These are phyloP conservation scores for Saturnispora sanitii DNA, from an alignment of 805 yeast species.

Conservation along the genomic window DNA sequence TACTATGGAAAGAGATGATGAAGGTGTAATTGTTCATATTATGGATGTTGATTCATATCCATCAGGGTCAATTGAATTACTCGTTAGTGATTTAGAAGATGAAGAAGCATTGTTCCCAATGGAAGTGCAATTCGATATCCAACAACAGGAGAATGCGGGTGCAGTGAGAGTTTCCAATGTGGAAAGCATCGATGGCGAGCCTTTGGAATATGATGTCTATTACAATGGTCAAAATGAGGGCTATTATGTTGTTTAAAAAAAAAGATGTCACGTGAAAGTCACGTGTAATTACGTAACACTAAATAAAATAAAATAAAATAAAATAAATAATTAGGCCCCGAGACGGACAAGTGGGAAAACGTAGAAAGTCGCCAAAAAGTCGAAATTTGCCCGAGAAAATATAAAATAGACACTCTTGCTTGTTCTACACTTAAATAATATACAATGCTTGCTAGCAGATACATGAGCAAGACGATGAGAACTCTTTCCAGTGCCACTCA, in stretches of 20 bases:
- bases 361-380: background rate
- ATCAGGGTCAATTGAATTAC: slow-evolving; percentile 70
- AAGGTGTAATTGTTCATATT: slow-evolving; percentile 61
- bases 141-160: slow-evolving; percentile 20
- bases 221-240: slow-evolving; percentile 49
- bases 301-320: background rate
- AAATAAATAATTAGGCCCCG: background rate
- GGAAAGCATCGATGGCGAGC: slow-evolving; percentile 35
- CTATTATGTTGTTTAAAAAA: slow-evolving; percentile 37
- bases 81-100: slow-evolving; percentile 52
- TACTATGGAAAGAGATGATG: slow-evolving; percentile 49
- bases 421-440: background rate
- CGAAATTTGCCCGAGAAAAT: background rate
- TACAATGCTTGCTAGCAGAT: slow-evolving; percentile 22
- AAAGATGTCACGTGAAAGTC: background rate
- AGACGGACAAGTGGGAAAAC: background rate
- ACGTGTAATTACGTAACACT: background rate
- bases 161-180: slow-evolving; percentile 52
- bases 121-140: slow-evolving; percentile 50
- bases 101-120: slow-evolving; percentile 90
- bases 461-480: slow-evolving; percentile 12
- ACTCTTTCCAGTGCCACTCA: slow-evolving; percentile 25
- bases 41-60: slow-evolving; percentile 39
- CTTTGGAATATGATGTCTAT: slow-evolving; percentile 62
- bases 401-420: background rate